These are phyloP conservation scores for Penicillium coffeae DNA, from an alignment of 495 filamentous ascomycete genomes.

Conservation along the genomic window DNA sequence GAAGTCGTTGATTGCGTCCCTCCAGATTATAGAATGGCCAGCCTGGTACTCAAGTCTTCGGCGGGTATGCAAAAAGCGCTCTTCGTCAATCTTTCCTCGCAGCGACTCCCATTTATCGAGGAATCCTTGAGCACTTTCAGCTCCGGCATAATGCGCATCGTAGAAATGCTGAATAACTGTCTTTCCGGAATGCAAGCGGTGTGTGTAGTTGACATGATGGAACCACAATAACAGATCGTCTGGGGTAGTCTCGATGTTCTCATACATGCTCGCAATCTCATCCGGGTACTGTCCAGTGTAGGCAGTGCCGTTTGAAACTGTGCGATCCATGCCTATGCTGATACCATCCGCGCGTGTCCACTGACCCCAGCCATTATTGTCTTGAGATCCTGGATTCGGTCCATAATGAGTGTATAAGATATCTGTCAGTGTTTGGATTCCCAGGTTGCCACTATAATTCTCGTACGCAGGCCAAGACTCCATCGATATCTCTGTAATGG, in stretches of 20 bases:
- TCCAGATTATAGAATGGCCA: constrained; percentile 67
- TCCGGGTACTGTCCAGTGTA: constrained; percentile 62
- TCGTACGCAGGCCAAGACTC: constrained; percentile 68
- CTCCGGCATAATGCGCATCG: constrained; percentile 64
- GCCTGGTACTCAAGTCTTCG: constrained; percentile 60
- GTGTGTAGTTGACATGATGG: constrained; percentile 69
- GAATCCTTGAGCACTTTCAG: constrained; percentile 57
- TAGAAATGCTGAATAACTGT: constrained; percentile 77
- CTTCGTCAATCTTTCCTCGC: constrained; percentile 52
- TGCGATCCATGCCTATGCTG: constrained; percentile 71
- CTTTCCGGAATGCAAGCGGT: constrained; percentile 58
- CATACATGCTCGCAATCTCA: constrained; percentile 54
- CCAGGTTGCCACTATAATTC: constrained; percentile 67
- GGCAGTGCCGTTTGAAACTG: constrained; percentile 61
- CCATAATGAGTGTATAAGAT: constrained; percentile 65
- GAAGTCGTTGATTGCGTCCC: constrained; percentile 60
- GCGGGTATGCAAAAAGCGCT: constrained; percentile 56
- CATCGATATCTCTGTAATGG: constrained; percentile 62
- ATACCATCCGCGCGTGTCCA: constrained; percentile 62
- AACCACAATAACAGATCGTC: constrained; percentile 72
- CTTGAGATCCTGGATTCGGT: constrained; percentile 61
- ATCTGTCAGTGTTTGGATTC: constrained; percentile 66
- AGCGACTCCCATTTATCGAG: constrained; percentile 50
- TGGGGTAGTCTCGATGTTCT: constrained; percentile 60
- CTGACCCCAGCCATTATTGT: constrained; percentile 67